A percentile compares a stretch with the other conserved stretches of the same genome.
These are phyloP conservation scores for Phytophthora litchii DNA, from an alignment of 352 stramenopile species.

Conservation along the genomic window DNA sequence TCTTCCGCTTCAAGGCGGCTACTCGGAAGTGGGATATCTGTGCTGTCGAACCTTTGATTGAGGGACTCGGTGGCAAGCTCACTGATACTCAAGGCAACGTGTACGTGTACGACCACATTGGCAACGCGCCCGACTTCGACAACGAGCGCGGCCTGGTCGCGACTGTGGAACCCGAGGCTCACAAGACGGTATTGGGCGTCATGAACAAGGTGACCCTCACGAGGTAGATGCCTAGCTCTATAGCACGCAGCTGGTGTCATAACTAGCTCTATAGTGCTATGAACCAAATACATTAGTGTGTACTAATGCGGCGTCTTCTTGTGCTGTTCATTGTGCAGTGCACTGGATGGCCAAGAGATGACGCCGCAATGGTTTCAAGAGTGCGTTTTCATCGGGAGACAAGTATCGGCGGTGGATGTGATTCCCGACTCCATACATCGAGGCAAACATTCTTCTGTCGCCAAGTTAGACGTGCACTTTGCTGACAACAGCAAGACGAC, in stretches of 20 bases:
- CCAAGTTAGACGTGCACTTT: conserved; percentile 42
- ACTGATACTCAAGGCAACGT: conserved; percentile 60
- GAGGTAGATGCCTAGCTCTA: conserved; percentile 44
- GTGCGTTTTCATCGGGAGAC: conserved; percentile 30
- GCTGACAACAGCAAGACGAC: conserved; percentile 23
- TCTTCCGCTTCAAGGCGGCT: conserved; percentile 70
- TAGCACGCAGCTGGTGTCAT: too few relatives aligned
- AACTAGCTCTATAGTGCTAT: conserved; percentile 12
- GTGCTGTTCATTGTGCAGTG: conserved; percentile 37
- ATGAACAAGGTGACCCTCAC: conserved; percentile 57
- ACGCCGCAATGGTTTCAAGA: conserved; percentile 55
- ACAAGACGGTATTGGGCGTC: conserved; percentile 43
- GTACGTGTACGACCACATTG: conserved; percentile 67
- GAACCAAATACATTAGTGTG: conserved; percentile 31
- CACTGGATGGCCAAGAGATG: conserved; percentile 49
- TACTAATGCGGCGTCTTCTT: conserved; percentile 28
- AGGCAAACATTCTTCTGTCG: conserved; percentile 66
- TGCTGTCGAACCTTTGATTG: conserved; percentile 68
- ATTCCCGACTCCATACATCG: conserved; percentile 40
- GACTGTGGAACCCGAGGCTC: conserved; percentile 42
- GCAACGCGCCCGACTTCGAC: conserved; percentile 58
- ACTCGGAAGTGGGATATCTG: conserved; percentile 86
- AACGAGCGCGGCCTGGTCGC: conserved; percentile 66
- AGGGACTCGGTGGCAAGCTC: conserved; percentile 58
- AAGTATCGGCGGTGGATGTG: conserved; percentile 29